These are phyloP conservation scores for Fraxinus dipetala DNA, from an alignment of 305 asterid species.

Conservation along the genomic window DNA sequence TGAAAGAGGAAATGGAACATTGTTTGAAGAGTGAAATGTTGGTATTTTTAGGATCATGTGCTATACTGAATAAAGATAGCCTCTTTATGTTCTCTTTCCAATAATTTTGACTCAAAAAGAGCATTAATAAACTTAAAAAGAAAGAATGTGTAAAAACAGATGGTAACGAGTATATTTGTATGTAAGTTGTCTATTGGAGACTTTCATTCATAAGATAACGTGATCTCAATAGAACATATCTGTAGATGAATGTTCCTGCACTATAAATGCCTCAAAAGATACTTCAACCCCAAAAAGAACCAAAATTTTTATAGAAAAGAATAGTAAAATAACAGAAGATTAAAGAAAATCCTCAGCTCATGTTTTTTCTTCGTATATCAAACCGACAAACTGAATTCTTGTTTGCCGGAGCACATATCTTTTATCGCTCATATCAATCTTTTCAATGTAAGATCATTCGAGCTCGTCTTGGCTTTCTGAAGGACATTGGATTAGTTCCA, in stretches of 20 bases:
- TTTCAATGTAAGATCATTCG: too few species aligned
- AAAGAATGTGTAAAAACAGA: not conserved
- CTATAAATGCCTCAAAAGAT: too few species aligned
- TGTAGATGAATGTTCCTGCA: too few species aligned
- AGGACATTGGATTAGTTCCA: constrained; percentile 48
- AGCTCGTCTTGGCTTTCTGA: too few species aligned
- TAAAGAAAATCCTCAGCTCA: too few species aligned
- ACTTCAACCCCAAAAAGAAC: too few species aligned
- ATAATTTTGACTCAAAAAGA: not conserved
- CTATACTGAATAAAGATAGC: not conserved
- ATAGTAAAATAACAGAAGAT: too few species aligned
- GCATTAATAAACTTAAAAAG: not conserved
- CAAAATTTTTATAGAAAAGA: too few species aligned
- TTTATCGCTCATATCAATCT: too few species aligned
- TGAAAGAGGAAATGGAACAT: not conserved
- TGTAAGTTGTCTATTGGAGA: not conserved
- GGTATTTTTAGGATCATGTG: not conserved
- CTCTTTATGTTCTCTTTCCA: not conserved
- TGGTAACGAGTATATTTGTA: not conserved
- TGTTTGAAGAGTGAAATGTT: not conserved
- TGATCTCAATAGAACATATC: not conserved
- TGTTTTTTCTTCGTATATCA: too few species aligned
- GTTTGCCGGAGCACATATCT: too few species aligned
- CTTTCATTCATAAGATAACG: not conserved
- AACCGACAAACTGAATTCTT: too few species aligned